Conservation (phyloP, 129 eudicot genomes). For the Lactuca saligna region DNA sequence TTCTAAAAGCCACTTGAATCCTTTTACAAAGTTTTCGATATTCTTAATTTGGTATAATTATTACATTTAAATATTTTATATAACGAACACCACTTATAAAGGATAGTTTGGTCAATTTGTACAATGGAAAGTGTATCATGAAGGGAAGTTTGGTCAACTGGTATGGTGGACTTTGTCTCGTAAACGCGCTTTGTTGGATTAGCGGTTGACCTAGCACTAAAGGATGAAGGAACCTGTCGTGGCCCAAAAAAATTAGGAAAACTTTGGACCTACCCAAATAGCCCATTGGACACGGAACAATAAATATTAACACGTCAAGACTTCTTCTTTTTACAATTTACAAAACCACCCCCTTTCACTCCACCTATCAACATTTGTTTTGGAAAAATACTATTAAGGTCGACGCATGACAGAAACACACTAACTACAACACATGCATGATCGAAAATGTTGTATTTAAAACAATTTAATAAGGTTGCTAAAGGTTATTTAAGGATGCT, state of each 20-base stretch:
- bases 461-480: too few species aligned
- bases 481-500: too few species aligned
- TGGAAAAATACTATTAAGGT: not conserved
- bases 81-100: not conserved
- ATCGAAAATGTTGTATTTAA: too few species aligned
- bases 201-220: constrained; percentile 18
- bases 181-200: constrained; percentile 38
- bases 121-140: not conserved
- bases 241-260: constrained; percentile 20
- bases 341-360: not conserved
- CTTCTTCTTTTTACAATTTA: not conserved
- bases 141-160: constrained; percentile 16
- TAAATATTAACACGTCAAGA: not conserved
- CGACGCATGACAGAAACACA: not conserved
- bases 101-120: constrained; percentile 14
- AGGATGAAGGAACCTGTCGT: constrained; percentile 17
- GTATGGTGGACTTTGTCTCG: constrained; percentile 24
- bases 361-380: not conserved
- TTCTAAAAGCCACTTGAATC: not conserved
- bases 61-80: not conserved
- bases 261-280: constrained; percentile 27
- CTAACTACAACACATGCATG: not conserved
- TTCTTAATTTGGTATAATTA: not conserved
- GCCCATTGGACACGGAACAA: constrained; percentile 24
- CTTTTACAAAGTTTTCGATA: not conserved